Percentiles rank a stretch among this genome's conserved stretches.
Conservation (phyloP, 192 early-diverging fungal species). For the Obelidium mucronatum region DNA sequence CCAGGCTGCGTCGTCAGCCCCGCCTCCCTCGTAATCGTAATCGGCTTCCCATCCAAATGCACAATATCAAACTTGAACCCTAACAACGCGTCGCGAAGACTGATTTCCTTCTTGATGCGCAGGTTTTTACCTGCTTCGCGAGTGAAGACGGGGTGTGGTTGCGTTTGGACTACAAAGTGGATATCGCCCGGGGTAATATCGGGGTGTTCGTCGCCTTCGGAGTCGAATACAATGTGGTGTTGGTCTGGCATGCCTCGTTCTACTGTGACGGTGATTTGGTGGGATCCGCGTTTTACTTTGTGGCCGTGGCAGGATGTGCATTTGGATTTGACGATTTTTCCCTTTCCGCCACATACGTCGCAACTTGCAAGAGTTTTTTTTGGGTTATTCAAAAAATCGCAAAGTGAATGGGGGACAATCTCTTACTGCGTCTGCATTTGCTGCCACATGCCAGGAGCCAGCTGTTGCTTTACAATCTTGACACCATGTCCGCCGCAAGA, state of each 20-base stretch:
- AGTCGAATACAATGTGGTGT: constrained; percentile 77
- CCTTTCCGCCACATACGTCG: constrained; percentile 89
- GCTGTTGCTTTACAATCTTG: constrained; percentile 79
- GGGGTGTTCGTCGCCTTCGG: constrained; percentile 90
- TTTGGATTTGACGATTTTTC: constrained; percentile 80
- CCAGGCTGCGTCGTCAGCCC: constrained; percentile 67
- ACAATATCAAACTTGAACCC: constrained; percentile 80
- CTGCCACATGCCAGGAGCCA: constrained; percentile 94
- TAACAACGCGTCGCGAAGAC: constrained; percentile 78
- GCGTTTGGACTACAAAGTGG: constrained; percentile 75
- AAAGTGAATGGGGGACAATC: constrained; percentile 1
- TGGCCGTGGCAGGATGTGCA: constrained; percentile 85
- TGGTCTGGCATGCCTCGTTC: constrained; percentile 88
- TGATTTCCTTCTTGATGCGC: constrained; percentile 78
- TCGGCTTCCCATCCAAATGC: constrained; percentile 75
- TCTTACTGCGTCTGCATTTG: constrained; percentile 84
- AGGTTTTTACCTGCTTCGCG: constrained; percentile 80
- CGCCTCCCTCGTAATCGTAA: constrained; percentile 54
- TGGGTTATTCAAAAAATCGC: neutral
- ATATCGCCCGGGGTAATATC: constrained; percentile 89
- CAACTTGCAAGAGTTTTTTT: constrained; percentile 56
- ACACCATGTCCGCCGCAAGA: constrained; percentile 83
- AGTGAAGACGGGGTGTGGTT: constrained; percentile 76
- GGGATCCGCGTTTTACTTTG: constrained; percentile 85
- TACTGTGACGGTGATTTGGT: constrained; percentile 78